Evolutionary conservation across 169 alveolate species (phyloP).

Genomic region (Cyclospora cayetanensis): DNA sequence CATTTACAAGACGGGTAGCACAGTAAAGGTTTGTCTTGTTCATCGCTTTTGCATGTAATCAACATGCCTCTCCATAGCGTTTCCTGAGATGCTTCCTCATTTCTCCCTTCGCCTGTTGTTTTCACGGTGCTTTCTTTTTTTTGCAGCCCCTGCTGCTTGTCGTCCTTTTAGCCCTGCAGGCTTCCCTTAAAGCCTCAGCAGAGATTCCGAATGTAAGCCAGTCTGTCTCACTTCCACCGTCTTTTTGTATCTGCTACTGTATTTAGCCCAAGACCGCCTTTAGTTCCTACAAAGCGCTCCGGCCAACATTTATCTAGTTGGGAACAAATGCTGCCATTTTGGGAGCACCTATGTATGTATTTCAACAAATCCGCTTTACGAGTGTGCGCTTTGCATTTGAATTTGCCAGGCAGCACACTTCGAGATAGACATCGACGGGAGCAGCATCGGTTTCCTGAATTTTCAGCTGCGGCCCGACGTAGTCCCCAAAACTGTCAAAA

Average conservation of each 20-base stretch:
- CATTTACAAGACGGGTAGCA: no score
- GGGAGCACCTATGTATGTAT: not conserved
- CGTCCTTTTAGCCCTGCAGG: not conserved
- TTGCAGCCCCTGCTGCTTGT: conserved; percentile 8
- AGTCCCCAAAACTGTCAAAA: conserved; percentile 96
- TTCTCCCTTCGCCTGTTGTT: not conserved
- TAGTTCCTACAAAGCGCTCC: not conserved
- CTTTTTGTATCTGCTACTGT: no score
- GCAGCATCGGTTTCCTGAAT: conserved; percentile 85
- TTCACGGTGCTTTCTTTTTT: not conserved
- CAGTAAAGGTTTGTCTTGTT: no score
- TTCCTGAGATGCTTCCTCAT: not conserved
- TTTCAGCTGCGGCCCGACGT: conserved; percentile 85
- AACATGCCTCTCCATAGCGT: no score
- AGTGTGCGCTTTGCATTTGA: not conserved
- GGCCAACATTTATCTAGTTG: not conserved
- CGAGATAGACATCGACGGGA: conserved; percentile 86
- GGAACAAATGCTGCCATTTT: not conserved
- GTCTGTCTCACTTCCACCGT: no score
- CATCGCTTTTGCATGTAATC: no score
- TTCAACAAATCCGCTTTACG: not conserved
- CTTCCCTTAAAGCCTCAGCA: conserved; percentile 6
- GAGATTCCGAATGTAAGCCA: no score
- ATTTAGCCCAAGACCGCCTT: no score
- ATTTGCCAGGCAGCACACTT: conserved; percentile 79